Conservation (phyloP, 2,329 filamentous ascomycete species). For the Drechslerella coelobrocha region DNA sequence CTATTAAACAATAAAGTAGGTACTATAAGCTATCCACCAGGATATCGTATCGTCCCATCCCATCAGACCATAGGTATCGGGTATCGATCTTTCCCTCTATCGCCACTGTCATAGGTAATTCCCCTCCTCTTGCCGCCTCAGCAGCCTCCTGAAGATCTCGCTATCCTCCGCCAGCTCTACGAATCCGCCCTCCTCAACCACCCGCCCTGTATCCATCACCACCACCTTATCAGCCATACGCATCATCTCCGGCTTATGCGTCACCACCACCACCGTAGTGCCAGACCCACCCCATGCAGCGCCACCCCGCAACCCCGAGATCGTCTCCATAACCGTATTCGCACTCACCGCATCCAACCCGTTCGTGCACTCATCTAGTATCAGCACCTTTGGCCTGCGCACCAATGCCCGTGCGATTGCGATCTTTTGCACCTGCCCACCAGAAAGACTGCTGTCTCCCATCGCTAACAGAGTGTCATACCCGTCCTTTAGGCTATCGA, state of each 20-base stretch:
- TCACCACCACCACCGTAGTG: conserved; percentile 76
- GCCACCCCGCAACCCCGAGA: conserved; percentile 62
- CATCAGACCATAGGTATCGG: background rate
- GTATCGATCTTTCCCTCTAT: conserved; percentile 6
- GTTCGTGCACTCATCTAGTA: conserved; percentile 87
- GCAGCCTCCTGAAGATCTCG: conserved; percentile 63
- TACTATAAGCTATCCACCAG: too few species aligned
- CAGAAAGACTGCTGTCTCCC: conserved; percentile 77
- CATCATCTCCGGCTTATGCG: conserved; percentile 88
- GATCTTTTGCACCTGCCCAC: conserved; percentile 82
- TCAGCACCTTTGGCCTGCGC: conserved; percentile 72
- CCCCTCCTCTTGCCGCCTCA: conserved; percentile 55
- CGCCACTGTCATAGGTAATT: conserved; percentile 32
- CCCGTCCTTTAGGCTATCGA: conserved; percentile 68
- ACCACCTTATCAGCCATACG: conserved; percentile 74
- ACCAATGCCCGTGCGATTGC: conserved; percentile 81
- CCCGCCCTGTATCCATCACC: conserved; percentile 72
- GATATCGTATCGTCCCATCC: too few species aligned
- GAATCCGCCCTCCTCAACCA: conserved; percentile 73
- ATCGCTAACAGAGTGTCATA: conserved; percentile 75
- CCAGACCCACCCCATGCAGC: conserved; percentile 41
- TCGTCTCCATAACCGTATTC: conserved; percentile 68
- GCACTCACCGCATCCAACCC: conserved; percentile 76
- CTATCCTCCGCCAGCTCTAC: conserved; percentile 63
- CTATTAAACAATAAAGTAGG: too few species aligned